A percentile compares a stretch with the other conserved stretches of the same genome.
phyloP scores from a whole-genome alignment of 2,329 filamentous ascomycete species.

The Talaromyces marneffei region DNA sequence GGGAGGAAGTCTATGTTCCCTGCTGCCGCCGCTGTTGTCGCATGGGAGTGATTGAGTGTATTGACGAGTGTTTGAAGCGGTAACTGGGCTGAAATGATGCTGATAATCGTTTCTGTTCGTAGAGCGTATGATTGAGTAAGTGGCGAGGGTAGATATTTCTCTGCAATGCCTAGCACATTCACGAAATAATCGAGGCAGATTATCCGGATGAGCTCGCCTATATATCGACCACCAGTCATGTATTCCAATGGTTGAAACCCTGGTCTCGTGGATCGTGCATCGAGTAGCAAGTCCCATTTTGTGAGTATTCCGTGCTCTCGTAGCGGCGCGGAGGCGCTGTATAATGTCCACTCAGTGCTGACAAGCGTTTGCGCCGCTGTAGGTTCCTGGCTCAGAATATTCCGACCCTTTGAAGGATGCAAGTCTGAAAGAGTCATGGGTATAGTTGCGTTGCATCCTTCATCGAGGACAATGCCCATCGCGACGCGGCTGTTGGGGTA shows the following conservation, averaged over 20 bases:
- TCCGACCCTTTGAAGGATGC: constrained; percentile 8
- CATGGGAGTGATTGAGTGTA: constrained; percentile 2
- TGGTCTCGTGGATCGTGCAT: constrained; percentile 6
- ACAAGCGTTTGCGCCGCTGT: constrained; percentile 13
- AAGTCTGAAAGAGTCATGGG: constrained; percentile 15
- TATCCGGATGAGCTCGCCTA: constrained; percentile 13
- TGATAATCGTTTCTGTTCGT: constrained; percentile 10
- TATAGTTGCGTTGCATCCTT: constrained; percentile 14
- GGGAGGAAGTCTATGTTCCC: background rate
- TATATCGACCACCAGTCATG: constrained; percentile 14
- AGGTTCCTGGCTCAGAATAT: constrained; percentile 3
- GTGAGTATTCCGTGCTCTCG: constrained; percentile 12
- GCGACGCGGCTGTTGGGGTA: constrained; percentile 15
- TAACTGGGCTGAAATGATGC: constrained; percentile 4
- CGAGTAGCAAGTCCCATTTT: constrained; percentile 13
- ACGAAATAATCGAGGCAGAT: constrained; percentile 14
- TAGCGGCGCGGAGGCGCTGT: constrained; percentile 8
- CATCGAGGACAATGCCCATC: constrained; percentile 15
- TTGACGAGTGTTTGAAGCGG: constrained; percentile 1
- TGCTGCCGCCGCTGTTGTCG: background rate
- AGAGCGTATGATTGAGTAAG: constrained; percentile 7
- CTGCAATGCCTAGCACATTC: constrained; percentile 5
- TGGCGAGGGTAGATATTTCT: background rate
- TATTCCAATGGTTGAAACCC: constrained; percentile 14
- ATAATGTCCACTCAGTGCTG: constrained; percentile 15